Conservation (phyloP, 257 asterid species). For the Nicotiana noctiflora region DNA sequence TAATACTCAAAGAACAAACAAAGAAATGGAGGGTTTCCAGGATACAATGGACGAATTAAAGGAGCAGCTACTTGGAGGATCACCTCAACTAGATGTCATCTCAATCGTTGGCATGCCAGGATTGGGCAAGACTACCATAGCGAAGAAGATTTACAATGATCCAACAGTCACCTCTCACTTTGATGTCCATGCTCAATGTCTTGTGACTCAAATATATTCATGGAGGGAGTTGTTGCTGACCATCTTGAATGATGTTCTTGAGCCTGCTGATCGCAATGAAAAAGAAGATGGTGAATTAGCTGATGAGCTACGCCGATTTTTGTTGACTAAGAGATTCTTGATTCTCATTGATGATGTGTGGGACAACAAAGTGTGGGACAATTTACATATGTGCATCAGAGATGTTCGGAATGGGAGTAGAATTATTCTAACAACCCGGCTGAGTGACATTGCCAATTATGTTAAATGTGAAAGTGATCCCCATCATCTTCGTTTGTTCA, state of each 20-base stretch:
- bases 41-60: neutral
- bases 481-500: slow-evolving; percentile 5
- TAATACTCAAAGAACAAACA: neutral
- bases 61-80: slow-evolving; percentile 4
- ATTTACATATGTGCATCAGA: neutral
- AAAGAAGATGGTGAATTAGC: slow-evolving; percentile 4
- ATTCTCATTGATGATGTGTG: neutral
- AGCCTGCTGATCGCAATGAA: slow-evolving; percentile 5
- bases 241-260: slow-evolving; percentile 2
- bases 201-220: slow-evolving; percentile 9
- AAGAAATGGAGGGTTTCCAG: slow-evolving; percentile 4
- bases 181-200: slow-evolving; percentile 6
- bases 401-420: neutral
- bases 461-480: slow-evolving; percentile 1
- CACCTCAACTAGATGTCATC: neutral
- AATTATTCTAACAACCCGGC: neutral
- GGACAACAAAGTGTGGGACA: slow-evolving; percentile 4
- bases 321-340: slow-evolving; percentile 4
- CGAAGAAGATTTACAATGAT: slow-evolving; percentile 5
- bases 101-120: slow-evolving; percentile 5
- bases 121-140: slow-evolving; percentile 5
- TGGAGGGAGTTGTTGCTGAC: slow-evolving; percentile 2
- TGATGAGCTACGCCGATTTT: neutral
- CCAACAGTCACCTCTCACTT: neutral
- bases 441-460: slow-evolving; percentile 2